Evolutionary conservation across 2,329 filamentous ascomycete genomes (phyloP), one percentile per base, ranked within the genome.

Genomic region (Lachnellula arida): DNA sequence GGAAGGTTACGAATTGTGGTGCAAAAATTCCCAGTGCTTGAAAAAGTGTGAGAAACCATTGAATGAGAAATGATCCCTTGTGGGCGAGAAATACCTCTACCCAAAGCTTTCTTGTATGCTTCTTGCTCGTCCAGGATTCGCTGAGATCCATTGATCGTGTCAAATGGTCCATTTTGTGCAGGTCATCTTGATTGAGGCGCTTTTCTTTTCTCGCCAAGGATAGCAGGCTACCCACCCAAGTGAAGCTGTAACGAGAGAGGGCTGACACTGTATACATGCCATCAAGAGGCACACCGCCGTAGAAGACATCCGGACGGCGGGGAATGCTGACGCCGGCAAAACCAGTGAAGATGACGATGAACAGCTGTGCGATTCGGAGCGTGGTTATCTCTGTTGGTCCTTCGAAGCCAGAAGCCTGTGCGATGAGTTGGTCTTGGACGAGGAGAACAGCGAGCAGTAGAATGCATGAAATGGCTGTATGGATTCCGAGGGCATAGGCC

Each of bases 1-100:
- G 79, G 55, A 86, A 76, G 60, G 89, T 82, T 28, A 85, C 80
- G 68, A 86, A 82, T 65, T 90, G 89, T 0, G 89, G 89, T 0
- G 82, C 79, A 56, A 91, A 85, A 54, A 82, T 83, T n/a, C 67
- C 63, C 50, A 71, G 65, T 4, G 67, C 60, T 54, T 65, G 63
- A 9, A 67, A 5, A 0, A 67, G 43, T 2, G 82, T 83, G 7
- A 88, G 67, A 2, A 72, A 46, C 74, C 81, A 85, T 70, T 91
- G 88, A 8, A 81, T 54, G 1, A 76, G 62, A 40, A 92, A 75
- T 0, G 75, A 69, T 23, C 70, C 69, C 58, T 79, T 79, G 67
- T 90, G 86, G 1, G 80, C 79, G 43, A 76, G 68, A 4, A 86
- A 62, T 2, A 91, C 65, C 1, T 81, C 80, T 51, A 82, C 74